These are phyloP conservation scores for Jackrogersella minutella DNA, from an alignment of 495 filamentous ascomycete genomes.

Conservation along the genomic window DNA sequence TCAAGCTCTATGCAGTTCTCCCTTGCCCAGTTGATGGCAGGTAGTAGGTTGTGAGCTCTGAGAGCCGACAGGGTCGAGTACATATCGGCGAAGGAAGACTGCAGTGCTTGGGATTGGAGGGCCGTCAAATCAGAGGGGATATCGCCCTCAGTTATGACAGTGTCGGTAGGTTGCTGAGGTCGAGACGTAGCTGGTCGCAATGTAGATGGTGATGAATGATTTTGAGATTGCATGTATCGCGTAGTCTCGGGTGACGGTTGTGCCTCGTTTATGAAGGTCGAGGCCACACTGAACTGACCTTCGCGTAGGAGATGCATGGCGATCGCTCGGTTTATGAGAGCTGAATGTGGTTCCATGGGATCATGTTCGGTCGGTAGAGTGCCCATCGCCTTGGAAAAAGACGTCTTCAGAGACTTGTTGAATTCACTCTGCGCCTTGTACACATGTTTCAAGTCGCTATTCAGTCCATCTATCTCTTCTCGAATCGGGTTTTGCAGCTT, in stretches of 20 bases:
- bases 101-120: conserved; percentile 72
- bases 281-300: conserved; percentile 88
- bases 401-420: conserved; percentile 83
- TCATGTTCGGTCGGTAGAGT: conserved; percentile 83
- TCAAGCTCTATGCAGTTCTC: conserved; percentile 74
- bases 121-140: conserved; percentile 57
- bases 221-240: conserved; percentile 3
- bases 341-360: conserved; percentile 75
- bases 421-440: conserved; percentile 81
- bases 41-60: conserved; percentile 72
- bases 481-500: conserved; percentile 87
- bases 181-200: conserved; percentile 11
- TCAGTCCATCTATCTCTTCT: conserved; percentile 76
- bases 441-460: conserved; percentile 79
- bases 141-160: conserved; percentile 37
- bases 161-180: conserved; percentile 31
- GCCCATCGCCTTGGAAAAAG: conserved; percentile 43
- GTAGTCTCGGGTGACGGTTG: conserved; percentile 35
- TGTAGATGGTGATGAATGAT: conserved; percentile 10
- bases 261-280: conserved; percentile 77
- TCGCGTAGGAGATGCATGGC: conserved; percentile 96
- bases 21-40: conserved; percentile 88
- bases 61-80: conserved; percentile 86
- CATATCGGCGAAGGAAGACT: conserved; percentile 84
- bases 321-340: conserved; percentile 88